Base-by-base conservation (phyloP, 2,329 filamentous ascomycete genomes). In the Clonostachys chloroleuca region DNA sequence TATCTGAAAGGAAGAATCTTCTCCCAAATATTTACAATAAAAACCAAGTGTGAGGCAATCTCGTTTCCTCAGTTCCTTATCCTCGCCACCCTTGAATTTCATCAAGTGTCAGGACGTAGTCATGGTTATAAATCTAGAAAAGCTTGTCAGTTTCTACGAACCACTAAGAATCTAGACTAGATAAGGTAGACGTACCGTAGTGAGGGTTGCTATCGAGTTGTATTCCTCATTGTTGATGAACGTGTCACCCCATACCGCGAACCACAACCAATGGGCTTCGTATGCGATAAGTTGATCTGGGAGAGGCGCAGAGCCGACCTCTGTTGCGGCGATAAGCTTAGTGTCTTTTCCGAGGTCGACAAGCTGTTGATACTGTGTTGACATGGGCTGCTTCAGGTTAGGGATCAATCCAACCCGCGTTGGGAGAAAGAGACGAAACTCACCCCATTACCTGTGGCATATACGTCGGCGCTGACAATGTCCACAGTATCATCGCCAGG, bases 211-310 rank as follows among this genome's bases (percentile, higher is more conserved):
- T 3, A 68, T 34, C 6, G 61, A 59, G 54, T 75, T 75, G 63
- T 67, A 72, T 14, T 54, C 55, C 0, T 62, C 58, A 30, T 68
- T 68, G 47, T 65, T 62, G 52, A 75, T 71, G 48, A 64, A 76
- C 1, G 64, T 63, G 5, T 68, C 69, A 12, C 59, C 59, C 73
- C 73, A 77, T 6, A 73, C 67, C 35, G 62, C 63, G 49, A 75
- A 77, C 58, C 67, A 76, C 34, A 68, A 59, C 73, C 73, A 76
- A 51, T 75, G 65, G 0, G 72, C 67, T 52, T 68, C 62, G 51
- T 74, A 75, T 5, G 68, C 66, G 51, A 66, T 59, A 5, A 75
- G 56, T 39, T 63, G 58, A 2, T 58, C 58, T 0, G 69, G 70
- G n/a, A 68, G 62, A 43, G 73, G 72, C 4, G 73, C 67, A 12